These are phyloP conservation scores for Alternaria brassicicola DNA, from an alignment of 2,329 filamentous ascomycete species.

Conservation along the genomic window DNA sequence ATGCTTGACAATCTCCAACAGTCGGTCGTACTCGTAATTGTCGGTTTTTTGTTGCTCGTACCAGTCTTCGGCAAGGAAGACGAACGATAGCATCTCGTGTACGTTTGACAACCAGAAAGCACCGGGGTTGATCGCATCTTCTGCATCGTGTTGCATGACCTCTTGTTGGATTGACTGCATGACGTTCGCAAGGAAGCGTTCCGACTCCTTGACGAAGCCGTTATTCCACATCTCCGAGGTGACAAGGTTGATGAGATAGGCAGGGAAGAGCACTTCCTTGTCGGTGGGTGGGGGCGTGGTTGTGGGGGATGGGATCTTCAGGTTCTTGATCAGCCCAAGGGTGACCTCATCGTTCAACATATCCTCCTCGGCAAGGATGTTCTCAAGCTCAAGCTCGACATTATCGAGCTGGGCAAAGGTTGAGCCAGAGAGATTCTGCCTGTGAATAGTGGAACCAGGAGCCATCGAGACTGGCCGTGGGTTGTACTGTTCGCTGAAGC, in stretches of 20 bases:
- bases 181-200: constrained; percentile 97
- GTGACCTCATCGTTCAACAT: constrained; percentile 96
- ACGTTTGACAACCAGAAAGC: constrained; percentile 99
- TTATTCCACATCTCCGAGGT: constrained; percentile 99
- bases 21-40: constrained; percentile 97
- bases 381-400: constrained; percentile 93
- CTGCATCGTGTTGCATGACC: constrained; percentile 98
- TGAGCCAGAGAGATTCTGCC: constrained; percentile 74
- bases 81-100: constrained; percentile 99
- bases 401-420: constrained; percentile 85
- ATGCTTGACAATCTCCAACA: constrained; percentile 98
- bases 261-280: constrained; percentile 98
- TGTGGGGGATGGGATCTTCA: constrained; percentile 92
- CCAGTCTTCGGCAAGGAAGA: constrained; percentile 99
- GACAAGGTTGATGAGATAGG: constrained; percentile 97
- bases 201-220: constrained; percentile 98
- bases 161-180: constrained; percentile 99
- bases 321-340: constrained; percentile 91
- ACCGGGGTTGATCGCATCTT: constrained; percentile 95
- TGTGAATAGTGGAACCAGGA: constrained; percentile 67
- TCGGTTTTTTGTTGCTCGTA: constrained; percentile 99
- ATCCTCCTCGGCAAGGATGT: constrained; percentile 91
- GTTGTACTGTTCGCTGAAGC: constrained; percentile 91
- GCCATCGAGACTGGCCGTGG: constrained; percentile 97
- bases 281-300: constrained; percentile 89